phyloP scores from a whole-genome alignment of 2,329 filamentous ascomycete species.

The Pseudocercospora crystallina region DNA sequence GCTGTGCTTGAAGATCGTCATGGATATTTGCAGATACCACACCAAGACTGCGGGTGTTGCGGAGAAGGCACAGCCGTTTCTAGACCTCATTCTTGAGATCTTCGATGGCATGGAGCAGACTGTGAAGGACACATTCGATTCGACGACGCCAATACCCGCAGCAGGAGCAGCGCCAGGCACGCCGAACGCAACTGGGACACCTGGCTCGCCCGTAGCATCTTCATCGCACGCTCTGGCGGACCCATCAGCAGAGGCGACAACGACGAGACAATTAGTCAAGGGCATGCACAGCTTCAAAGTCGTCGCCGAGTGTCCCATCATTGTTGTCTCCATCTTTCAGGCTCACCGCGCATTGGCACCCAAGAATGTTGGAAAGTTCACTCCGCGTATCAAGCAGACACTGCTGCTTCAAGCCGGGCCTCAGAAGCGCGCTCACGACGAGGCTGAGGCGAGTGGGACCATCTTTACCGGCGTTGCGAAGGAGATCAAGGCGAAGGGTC shows the following conservation, averaged over 20 bases:
- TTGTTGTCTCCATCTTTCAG: constrained; percentile 97
- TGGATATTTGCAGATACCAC: constrained; percentile 93
- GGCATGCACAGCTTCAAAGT: constrained; percentile 99
- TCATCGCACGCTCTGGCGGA: constrained; percentile 61
- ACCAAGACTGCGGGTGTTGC: constrained; percentile 66
- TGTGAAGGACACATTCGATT: constrained; percentile 93
- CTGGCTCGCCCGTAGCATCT: constrained; percentile 83
- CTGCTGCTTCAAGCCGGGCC: constrained; percentile 86
- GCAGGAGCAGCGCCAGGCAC: constrained; percentile 62
- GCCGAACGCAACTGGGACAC: constrained; percentile 59
- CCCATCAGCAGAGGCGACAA: constrained; percentile 71
- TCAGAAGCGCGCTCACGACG: constrained; percentile 85
- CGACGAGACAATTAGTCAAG: constrained; percentile 76
- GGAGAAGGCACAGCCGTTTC: constrained; percentile 83
- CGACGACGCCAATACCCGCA: constrained; percentile 56
- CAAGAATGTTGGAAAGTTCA: constrained; percentile 85
- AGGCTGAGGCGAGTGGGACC: constrained; percentile 74
- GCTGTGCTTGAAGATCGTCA: constrained; percentile 96
- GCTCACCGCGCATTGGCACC: constrained; percentile 78
- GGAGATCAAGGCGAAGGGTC: constrained; percentile 78
- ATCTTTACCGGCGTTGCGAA: constrained; percentile 92
- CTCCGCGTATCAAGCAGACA: constrained; percentile 89
- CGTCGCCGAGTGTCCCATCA: constrained; percentile 94
- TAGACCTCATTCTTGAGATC: constrained; percentile 90
- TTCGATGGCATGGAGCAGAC: constrained; percentile 94